phyloP scores from a whole-genome alignment of 2,329 filamentous ascomycete species.

The Penicillium vulpinum region DNA sequence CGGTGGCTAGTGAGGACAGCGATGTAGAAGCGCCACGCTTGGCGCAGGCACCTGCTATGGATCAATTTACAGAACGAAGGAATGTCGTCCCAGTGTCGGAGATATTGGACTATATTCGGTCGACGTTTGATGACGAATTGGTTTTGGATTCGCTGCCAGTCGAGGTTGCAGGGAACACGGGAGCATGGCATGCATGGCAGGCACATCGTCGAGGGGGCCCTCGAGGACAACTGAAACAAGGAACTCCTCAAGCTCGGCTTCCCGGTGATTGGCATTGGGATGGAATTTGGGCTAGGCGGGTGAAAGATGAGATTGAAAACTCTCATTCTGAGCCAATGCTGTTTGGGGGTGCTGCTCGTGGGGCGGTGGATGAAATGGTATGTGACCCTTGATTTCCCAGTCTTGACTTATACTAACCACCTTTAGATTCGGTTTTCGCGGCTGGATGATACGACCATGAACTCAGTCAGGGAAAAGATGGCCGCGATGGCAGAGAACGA shows the following conservation, averaged over 20 bases:
- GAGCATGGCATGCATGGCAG: conserved; percentile 92
- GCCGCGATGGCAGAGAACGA: conserved; percentile 28
- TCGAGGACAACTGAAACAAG: conserved; percentile 40
- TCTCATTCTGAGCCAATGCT: conserved; percentile 78
- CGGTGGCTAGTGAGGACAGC: background rate
- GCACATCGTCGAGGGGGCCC: conserved; percentile 58
- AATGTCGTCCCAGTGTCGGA: conserved; percentile 60
- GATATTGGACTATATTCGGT: conserved; percentile 77
- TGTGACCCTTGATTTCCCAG: background rate
- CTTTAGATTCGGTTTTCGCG: conserved; percentile 43
- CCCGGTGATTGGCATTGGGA: conserved; percentile 97
- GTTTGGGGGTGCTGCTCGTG: conserved; percentile 63
- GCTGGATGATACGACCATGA: conserved; percentile 35
- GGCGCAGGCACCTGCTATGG: conserved; percentile 12
- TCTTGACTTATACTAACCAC: conserved; percentile 9
- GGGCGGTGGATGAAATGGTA: conserved; percentile 69
- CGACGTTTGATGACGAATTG: conserved; percentile 73
- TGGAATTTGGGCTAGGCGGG: conserved; percentile 90
- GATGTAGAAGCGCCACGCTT: conserved; percentile 3
- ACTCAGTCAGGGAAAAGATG: conserved; percentile 40
- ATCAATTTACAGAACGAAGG: conserved; percentile 27
- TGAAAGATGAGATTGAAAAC: conserved; percentile 72
- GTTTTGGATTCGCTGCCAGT: conserved; percentile 78
- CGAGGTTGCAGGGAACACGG: conserved; percentile 81
- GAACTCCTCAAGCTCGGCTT: conserved; percentile 51